Evolutionary conservation across 225 moss, liverwort and hornwort species (phyloP).

Genomic region (Polytrichum formosum): DNA sequence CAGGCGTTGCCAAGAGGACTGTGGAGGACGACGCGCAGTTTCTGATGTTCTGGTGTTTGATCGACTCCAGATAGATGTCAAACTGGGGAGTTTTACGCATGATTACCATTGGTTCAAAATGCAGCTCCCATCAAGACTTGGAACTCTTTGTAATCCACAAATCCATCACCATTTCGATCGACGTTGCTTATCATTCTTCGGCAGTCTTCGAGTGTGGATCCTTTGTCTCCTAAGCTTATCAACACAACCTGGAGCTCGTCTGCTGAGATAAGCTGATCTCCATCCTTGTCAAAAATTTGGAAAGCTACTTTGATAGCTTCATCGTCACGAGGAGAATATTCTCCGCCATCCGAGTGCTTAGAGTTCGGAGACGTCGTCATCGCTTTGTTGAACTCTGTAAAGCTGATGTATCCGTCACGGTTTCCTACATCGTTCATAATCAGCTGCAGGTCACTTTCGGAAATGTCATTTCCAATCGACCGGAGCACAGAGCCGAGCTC

Average conservation of each 20-base stretch:
- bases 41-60: no score
- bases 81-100: no score
- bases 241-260: constrained; percentile 40
- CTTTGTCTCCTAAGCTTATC: constrained; percentile 34
- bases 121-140: constrained; percentile 23
- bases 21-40: no score
- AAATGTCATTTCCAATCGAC: constrained; percentile 17
- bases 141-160: constrained; percentile 40
- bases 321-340: constrained; percentile 3
- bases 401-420: constrained; percentile 36
- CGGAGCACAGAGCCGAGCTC: constrained; percentile 43
- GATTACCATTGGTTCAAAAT: no score
- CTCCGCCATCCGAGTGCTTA: not conserved
- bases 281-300: constrained; percentile 41
- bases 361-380: not conserved
- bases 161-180: constrained; percentile 44
- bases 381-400: constrained; percentile 28
- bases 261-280: constrained; percentile 34
- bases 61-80: no score
- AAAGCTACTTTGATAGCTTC: constrained; percentile 33
- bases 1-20: no score
- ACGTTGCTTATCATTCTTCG: constrained; percentile 36
- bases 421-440: constrained; percentile 38
- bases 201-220: constrained; percentile 32
- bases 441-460: constrained; percentile 28